Evolutionary conservation across 371 early-diverging fungal species (phyloP).

Genomic region (Nematocida minor): DNA sequence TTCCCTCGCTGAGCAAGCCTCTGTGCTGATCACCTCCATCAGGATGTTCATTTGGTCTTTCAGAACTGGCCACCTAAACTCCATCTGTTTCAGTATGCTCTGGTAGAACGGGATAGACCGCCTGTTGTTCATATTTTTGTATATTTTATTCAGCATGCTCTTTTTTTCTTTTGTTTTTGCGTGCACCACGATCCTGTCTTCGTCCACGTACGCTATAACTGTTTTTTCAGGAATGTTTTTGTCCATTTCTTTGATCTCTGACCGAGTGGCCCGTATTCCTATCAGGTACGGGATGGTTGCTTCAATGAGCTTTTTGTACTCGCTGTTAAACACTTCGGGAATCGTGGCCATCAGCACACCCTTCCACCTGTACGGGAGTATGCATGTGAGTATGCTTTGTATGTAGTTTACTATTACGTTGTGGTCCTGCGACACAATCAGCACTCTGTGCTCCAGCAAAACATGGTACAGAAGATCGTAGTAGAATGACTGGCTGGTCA

Average conservation of each 20-base stretch:
- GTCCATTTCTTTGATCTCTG: background rate
- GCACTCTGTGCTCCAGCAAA: slow-evolving; percentile 36
- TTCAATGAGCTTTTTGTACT: slow-evolving; percentile 33
- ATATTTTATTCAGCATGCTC: background rate
- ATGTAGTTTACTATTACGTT: slow-evolving; percentile 7
- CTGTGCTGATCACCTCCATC: slow-evolving; percentile 45
- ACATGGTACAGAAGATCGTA: slow-evolving; percentile 36
- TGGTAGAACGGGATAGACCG: slow-evolving; percentile 29
- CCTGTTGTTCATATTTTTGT: background rate
- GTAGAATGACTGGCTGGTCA: background rate
- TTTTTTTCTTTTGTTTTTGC: background rate
- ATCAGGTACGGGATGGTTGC: slow-evolving; percentile 40
- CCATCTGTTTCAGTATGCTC: slow-evolving; percentile 6
- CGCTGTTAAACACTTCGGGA: background rate
- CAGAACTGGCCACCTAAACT: slow-evolving; percentile 10
- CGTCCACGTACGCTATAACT: slow-evolving; percentile 31
- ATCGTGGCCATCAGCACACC: slow-evolving; percentile 16
- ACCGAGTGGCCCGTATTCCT: slow-evolving; percentile 2
- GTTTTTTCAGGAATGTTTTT: slow-evolving; percentile 33
- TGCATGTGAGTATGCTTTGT: slow-evolving; percentile 6
- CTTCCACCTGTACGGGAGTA: slow-evolving; percentile 34
- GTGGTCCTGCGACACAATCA: slow-evolving; percentile 5
- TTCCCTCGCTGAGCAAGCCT: slow-evolving; percentile 17
- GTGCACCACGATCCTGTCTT: slow-evolving; percentile 10
- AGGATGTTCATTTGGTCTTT: slow-evolving; percentile 27